Evolutionary conservation across 164 flowering plant species (phyloP).

Genomic region (Malania oleifera): DNA sequence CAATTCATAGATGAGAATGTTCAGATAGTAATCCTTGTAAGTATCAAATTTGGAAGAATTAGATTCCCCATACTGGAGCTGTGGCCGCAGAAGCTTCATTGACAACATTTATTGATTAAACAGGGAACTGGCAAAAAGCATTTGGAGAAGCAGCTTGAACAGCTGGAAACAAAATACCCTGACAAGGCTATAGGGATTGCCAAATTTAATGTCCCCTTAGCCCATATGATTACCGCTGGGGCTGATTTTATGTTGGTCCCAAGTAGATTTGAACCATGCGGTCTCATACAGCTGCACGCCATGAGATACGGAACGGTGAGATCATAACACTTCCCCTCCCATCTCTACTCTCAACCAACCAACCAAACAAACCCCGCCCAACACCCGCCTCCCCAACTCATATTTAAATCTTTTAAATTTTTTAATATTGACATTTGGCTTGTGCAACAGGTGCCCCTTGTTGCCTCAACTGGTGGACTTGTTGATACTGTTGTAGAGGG

Average conservation of each 20-base stretch:
- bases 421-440: too few relatives aligned
- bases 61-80: neutral
- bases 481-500: conserved; percentile 97
- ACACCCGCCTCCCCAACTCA: too few relatives aligned
- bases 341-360: neutral
- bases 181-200: conserved; percentile 76
- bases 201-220: conserved; percentile 74
- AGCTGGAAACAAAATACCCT: conserved; percentile 63
- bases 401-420: too few relatives aligned
- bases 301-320: conserved; percentile 94
- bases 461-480: conserved; percentile 90
- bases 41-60: conserved; percentile 15
- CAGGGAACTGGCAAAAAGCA: conserved; percentile 91
- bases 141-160: conserved; percentile 72
- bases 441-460: conserved; percentile 52
- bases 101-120: neutral
- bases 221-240: conserved; percentile 88
- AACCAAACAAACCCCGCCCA: too few relatives aligned
- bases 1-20: conserved; percentile 51
- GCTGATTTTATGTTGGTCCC: conserved; percentile 76
- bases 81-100: neutral
- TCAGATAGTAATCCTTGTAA: conserved; percentile 75
- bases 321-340: neutral
- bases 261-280: conserved; percentile 96
- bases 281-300: conserved; percentile 89